A percentile compares a stretch with the other conserved stretches of the same genome.
Evolutionary conservation across 2,329 filamentous ascomycete species (phyloP).

Genomic region (Aspergillus udagawae): DNA sequence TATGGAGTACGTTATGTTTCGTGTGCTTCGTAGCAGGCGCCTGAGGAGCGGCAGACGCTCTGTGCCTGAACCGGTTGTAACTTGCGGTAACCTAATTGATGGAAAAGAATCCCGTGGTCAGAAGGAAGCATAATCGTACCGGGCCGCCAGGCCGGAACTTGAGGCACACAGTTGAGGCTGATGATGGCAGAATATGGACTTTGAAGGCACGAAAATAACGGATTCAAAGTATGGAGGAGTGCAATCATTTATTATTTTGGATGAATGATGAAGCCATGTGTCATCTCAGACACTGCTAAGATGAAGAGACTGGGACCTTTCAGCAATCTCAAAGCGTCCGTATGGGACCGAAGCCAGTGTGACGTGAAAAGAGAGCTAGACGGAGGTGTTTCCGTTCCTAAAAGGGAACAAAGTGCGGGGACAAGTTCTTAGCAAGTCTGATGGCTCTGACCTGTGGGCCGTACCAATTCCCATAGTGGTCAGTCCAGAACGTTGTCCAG

Average conservation of each 20-base stretch:
- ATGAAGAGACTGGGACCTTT: background rate
- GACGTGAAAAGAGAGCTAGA: constrained; percentile 7
- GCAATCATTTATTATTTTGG: background rate
- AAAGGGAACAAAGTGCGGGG: constrained; percentile 4
- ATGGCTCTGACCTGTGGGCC: too few species aligned
- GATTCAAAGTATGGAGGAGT: background rate
- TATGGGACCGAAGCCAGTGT: background rate
- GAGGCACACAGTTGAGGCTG: background rate
- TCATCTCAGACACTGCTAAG: background rate
- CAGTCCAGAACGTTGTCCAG: background rate
- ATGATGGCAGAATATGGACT: background rate
- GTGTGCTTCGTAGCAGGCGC: background rate
- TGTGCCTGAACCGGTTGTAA: background rate
- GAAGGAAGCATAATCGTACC: background rate
- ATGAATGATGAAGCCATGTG: background rate
- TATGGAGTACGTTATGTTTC: background rate
- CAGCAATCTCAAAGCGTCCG: background rate
- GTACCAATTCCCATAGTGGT: too few species aligned
- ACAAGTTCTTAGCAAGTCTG: background rate
- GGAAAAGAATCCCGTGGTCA: background rate
- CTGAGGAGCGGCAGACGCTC: background rate
- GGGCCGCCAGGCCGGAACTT: background rate
- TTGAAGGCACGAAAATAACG: background rate
- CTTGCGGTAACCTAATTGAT: background rate
- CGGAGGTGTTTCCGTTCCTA: constrained; percentile 12